Base-by-base conservation (phyloP, 2,329 filamentous ascomycete genomes). In the Sordariomycetes sp. region DNA sequence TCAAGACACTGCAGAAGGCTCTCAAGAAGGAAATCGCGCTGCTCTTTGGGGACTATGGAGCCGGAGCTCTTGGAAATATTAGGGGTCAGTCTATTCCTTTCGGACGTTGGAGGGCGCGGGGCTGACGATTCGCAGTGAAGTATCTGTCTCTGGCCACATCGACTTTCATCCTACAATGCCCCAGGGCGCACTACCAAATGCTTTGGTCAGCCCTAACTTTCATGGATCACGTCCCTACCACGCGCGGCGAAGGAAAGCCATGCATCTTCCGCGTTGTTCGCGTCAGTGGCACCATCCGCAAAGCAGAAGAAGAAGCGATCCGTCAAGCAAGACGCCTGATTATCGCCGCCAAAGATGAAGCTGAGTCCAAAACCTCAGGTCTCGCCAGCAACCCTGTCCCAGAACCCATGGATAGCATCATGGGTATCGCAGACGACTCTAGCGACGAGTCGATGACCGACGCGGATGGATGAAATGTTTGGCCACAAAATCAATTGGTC, bases 131-230 rank as follows among this genome's bases (percentile, higher is more conserved):
- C 8, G 11, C 43, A 90, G 86, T 98, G 34, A 94, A 94, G 66
- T 98, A 98, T 56, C 70, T 93, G 33, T 94, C 87, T 1, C 69
- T 79, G 4, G 83, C 87, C n/a, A 98, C 92, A 1, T 94, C 86
- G 6, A 98, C 90, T 2, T 86, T 90, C 35, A 98, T 98, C 39
- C 68, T 98, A 25, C 77, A 84, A 42, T 86, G 88, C 43, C 77
- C 85, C 4, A 79, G 92, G 37, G 77, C 79, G 12, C 80, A 94
- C 44, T 93, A 88, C 54, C 75, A 86, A 30, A 72, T 95, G 41
- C 79, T 94, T 5, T 98, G 92, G 92, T 80, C 87, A 0, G 85
- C 87, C 1, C 63, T 98, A 34, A 85, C 86, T 0, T 84, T 87
- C 46, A 82, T 92, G 66, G 79, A 79, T 16, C 69, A 61, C 12